Conservation (phyloP, 768 basidiomycete genomes). For the Russula brevipes region DNA sequence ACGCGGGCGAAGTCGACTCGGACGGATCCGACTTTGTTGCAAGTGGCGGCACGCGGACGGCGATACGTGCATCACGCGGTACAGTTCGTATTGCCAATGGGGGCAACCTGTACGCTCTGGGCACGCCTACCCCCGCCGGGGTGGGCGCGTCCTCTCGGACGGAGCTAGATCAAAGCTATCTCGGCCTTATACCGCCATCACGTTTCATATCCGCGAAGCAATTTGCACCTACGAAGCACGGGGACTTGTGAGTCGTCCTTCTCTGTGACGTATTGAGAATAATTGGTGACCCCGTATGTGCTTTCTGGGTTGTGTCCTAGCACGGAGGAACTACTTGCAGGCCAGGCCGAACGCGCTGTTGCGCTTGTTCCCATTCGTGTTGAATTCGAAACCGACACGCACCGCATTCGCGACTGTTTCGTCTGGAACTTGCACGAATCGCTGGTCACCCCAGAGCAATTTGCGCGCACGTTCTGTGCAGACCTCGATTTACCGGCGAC, state of each 20-base stretch:
- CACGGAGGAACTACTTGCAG: slow-evolving; percentile 55
- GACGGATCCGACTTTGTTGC: slow-evolving; percentile 81
- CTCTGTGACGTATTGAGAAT: slow-evolving; percentile 5
- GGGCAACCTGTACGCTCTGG: slow-evolving; percentile 48
- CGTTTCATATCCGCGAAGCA: slow-evolving; percentile 63
- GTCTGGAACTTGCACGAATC: slow-evolving; percentile 91
- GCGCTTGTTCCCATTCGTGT: slow-evolving; percentile 88
- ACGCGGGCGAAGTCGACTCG: slow-evolving; percentile 75
- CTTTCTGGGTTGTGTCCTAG: slow-evolving; percentile 37
- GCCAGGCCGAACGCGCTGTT: slow-evolving; percentile 50
- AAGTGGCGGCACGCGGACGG: slow-evolving; percentile 55
- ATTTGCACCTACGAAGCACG: slow-evolving; percentile 57
- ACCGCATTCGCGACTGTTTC: slow-evolving; percentile 90
- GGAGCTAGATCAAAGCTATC: slow-evolving; percentile 81
- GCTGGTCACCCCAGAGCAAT: slow-evolving; percentile 78
- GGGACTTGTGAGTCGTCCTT: slow-evolving; percentile 60
- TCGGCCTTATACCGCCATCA: slow-evolving; percentile 80
- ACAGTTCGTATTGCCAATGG: slow-evolving; percentile 29
- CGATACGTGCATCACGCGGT: slow-evolving; percentile 35
- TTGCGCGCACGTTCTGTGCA: slow-evolving; percentile 80
- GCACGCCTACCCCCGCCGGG: slow-evolving; percentile 33
- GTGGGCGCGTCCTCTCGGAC: slow-evolving; percentile 30
- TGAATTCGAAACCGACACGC: slow-evolving; percentile 89
- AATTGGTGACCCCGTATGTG: not conserved
- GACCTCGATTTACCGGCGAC: slow-evolving; percentile 74